Evolutionary conservation across 169 alveolate species (phyloP).

Genomic region (Plasmodium billcollinsi): DNA sequence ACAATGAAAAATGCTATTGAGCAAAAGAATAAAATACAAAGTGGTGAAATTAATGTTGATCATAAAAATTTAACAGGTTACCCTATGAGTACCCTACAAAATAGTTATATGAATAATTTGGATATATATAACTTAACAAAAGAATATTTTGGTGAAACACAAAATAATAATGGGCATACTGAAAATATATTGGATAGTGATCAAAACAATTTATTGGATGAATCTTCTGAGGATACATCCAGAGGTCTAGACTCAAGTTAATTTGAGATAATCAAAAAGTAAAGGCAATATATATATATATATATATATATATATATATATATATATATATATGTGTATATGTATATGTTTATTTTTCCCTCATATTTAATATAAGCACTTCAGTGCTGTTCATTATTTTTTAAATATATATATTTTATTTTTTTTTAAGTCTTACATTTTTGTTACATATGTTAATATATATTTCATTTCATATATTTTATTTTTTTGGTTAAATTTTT

Average conservation of each 20-base stretch:
- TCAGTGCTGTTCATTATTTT: too few species aligned
- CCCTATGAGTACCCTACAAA: neutral
- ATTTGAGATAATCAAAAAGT: neutral
- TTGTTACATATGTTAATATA: too few species aligned
- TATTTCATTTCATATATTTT: too few species aligned
- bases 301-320: too few species aligned
- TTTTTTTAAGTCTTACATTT: too few species aligned
- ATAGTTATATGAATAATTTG: conserved; percentile 19
- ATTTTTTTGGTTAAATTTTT: too few species aligned
- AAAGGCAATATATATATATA: too few species aligned
- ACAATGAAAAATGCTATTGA: conserved; percentile 35
- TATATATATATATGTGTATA: too few species aligned
- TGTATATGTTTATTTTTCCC: too few species aligned
- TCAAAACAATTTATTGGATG: conserved; percentile 13
- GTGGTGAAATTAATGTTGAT: conserved; percentile 40
- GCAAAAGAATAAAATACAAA: conserved; percentile 67
- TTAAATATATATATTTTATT: too few species aligned
- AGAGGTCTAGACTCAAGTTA: conserved; percentile 48
- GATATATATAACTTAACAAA: conserved; percentile 58
- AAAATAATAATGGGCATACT: neutral
- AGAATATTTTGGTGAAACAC: conserved; percentile 34
- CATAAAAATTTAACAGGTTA: conserved; percentile 19
- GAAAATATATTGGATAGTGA: neutral
- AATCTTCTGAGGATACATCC: conserved; percentile 39
- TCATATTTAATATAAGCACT: too few species aligned